Base-by-base conservation (phyloP, 495 filamentous ascomycete species). In the Podospora conica region DNA sequence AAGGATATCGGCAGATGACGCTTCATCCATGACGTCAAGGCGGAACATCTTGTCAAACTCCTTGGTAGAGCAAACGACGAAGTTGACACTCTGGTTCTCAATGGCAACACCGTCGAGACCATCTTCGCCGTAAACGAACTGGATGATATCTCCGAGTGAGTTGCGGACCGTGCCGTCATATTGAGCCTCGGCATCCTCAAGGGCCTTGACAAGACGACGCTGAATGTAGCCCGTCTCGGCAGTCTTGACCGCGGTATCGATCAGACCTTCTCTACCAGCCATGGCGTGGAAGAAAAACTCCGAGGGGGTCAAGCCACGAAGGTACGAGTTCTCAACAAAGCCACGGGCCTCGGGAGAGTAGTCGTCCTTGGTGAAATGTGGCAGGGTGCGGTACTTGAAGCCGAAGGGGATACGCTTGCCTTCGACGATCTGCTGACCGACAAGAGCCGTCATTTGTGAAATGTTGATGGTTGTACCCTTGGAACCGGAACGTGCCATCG, bases 271-370 rank as follows among this genome's bases (percentile, higher is more conserved):
- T 80, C 95, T 89, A 90, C 95, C 95, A 80, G 95, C 95, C 95
- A 99, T 99, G 69, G 95, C 95, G 81, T 99, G 95, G 84, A 99
- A 99, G 83, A 96, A 99, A 77, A 98, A 99, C 71, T 99, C 95
- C 1, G 90, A 89, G 2, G 95, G 93, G 0, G 95, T 99, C 65
- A 99, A 80, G 40, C 95, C 95, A 82, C 95, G 90, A 27, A 99
- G 86, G 71, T 99, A 99, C 0, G 95, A 99, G 79, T 99, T 99
- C 79, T 99, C 95, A 31, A 99, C 93, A 77, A 99, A 99, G 40
- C 95, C 95, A 77, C 94, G 87, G 53, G 96, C 95, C 73, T 97
- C 93, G 12, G 95, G 92, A 18, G 92, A 96, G 75, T 98, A 98
- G 75, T 99, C 95, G 70, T 99, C 95, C 80, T 98, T 98, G 64